These are phyloP conservation scores for Xylaria digitata DNA, from an alignment of 2,329 filamentous ascomycete species.

Conservation along the genomic window DNA sequence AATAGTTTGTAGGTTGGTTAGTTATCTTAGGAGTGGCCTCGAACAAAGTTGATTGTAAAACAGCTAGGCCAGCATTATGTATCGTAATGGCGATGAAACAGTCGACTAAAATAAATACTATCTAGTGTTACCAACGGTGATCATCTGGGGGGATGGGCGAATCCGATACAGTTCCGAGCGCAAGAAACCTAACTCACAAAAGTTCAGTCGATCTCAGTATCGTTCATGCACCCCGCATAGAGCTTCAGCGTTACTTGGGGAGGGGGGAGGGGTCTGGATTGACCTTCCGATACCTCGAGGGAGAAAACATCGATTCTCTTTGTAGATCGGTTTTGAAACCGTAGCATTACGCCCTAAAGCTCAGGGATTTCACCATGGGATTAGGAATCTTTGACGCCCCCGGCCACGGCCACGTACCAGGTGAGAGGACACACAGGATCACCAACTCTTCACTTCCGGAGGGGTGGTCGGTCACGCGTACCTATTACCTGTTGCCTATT, in stretches of 20 bases:
- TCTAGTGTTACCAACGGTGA: not conserved
- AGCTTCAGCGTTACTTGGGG: conserved; percentile 9
- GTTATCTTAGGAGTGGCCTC: not conserved
- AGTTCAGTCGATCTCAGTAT: conserved; percentile 10
- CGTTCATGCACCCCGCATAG: conserved; percentile 33
- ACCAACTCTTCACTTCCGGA: not conserved
- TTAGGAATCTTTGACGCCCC: conserved; percentile 78
- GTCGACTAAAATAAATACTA: not conserved
- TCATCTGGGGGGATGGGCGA: not conserved
- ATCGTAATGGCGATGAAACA: conserved; percentile 22
- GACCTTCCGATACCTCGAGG: not conserved
- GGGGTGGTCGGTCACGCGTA: not conserved
- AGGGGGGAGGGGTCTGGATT: not conserved
- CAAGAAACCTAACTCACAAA: not conserved
- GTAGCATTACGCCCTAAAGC: conserved; percentile 16
- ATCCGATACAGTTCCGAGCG: conserved; percentile 14
- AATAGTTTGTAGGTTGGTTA: not conserved
- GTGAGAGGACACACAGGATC: conserved; percentile 56
- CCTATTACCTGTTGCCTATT: conserved; percentile 1
- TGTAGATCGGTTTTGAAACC: conserved; percentile 17
- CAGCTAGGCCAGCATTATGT: not conserved
- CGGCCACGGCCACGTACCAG: conserved; percentile 79
- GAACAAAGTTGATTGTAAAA: not conserved
- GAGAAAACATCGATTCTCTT: not conserved
- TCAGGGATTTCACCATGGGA: conserved; percentile 62